Evolutionary conservation across 2,329 filamentous ascomycete genomes (phyloP).

Genomic region (Aaosphaeria arxii): DNA sequence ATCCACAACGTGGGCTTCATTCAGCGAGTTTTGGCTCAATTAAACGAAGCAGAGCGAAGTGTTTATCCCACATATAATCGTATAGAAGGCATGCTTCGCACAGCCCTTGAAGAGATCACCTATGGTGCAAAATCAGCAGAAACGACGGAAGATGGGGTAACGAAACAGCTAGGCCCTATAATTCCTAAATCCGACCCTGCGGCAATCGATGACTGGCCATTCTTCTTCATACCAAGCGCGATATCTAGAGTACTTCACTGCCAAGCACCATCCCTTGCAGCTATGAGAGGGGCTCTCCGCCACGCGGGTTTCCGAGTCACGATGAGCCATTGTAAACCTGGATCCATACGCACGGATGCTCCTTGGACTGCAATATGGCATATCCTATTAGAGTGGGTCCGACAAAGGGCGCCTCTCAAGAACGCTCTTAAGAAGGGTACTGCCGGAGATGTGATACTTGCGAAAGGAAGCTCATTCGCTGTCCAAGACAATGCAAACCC

Average conservation of each 20-base stretch:
- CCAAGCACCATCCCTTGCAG: conserved; percentile 72
- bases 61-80: conserved; percentile 77
- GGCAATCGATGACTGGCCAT: conserved; percentile 69
- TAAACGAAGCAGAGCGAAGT: conserved; percentile 64
- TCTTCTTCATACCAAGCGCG: conserved; percentile 77
- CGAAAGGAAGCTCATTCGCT: conserved; percentile 20
- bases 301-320: conserved; percentile 79
- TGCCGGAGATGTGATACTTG: conserved; percentile 68
- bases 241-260: conserved; percentile 77
- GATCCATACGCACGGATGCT: conserved; percentile 90
- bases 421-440: conserved; percentile 67
- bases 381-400: conserved; percentile 86
- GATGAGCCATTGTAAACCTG: conserved; percentile 83
- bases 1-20: conserved; percentile 85
- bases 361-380: conserved; percentile 90
- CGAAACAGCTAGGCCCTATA: conserved; percentile 32
- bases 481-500: conserved; percentile 15
- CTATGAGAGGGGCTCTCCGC: conserved; percentile 76
- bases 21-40: conserved; percentile 68
- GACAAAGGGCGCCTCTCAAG: conserved; percentile 76
- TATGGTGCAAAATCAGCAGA: conserved; percentile 18
- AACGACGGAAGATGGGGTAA: conserved; percentile 9
- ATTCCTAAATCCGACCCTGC: conserved; percentile 36
- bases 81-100: conserved; percentile 87
- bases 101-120: conserved; percentile 72